Conservation (phyloP, 2,329 filamentous ascomycete species). For the Trichophyton simii region DNA sequence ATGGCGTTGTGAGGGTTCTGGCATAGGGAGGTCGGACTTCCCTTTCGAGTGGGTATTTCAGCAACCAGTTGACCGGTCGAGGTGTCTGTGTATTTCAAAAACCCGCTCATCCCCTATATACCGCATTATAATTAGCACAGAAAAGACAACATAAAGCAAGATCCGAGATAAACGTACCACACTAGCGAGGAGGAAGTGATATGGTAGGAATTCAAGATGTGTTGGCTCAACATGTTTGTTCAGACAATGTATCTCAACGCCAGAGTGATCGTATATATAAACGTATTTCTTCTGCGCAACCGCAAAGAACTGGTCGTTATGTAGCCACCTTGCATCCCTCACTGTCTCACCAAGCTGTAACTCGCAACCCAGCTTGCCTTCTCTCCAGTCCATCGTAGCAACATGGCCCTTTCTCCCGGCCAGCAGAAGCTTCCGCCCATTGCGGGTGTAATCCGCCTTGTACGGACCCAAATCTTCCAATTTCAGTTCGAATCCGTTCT, state of each 20-base stretch:
- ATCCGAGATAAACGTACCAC: constrained; percentile 44
- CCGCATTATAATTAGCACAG: background rate
- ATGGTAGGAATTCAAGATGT: constrained; percentile 90
- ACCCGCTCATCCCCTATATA: constrained; percentile 58
- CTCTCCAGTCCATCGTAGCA: constrained; percentile 91
- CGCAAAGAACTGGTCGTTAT: constrained; percentile 87
- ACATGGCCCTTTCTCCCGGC: constrained; percentile 88
- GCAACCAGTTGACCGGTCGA: constrained; percentile 81
- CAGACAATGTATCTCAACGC: constrained; percentile 84
- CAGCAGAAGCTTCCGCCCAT: constrained; percentile 72
- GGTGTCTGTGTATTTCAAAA: constrained; percentile 87
- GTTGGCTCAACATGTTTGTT: constrained; percentile 83
- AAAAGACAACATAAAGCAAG: background rate
- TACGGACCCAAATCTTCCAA: constrained; percentile 78
- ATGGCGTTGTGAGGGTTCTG: constrained; percentile 92
- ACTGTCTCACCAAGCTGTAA: constrained; percentile 83
- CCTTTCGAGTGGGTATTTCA: constrained; percentile 73
- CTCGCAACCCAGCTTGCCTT: constrained; percentile 82
- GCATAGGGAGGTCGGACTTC: constrained; percentile 66
- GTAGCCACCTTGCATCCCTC: constrained; percentile 78
- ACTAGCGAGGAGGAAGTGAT: constrained; percentile 86
- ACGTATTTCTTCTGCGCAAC: constrained; percentile 93
- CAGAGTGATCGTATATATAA: constrained; percentile 88
- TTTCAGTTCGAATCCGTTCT: constrained; percentile 85
- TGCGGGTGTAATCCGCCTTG: constrained; percentile 74